phyloP scores from a whole-genome alignment of 768 basidiomycete species.

The Pleurotus citrinopileatus region DNA sequence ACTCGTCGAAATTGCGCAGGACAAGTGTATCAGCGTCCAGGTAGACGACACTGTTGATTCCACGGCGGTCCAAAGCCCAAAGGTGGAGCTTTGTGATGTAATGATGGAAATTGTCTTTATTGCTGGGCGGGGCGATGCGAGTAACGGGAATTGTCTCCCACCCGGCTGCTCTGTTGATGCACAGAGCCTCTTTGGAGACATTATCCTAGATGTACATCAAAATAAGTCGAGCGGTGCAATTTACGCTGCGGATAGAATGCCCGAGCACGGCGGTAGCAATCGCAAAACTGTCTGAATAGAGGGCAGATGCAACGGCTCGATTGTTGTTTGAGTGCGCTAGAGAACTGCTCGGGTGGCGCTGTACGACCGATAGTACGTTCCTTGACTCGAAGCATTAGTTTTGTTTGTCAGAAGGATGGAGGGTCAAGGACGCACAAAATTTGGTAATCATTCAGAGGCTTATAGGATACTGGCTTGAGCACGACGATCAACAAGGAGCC shows the following conservation, averaged over 20 bases:
- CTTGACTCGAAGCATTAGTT: no score
- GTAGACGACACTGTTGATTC: constrained; percentile 32
- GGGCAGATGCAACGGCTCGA: constrained; percentile 23
- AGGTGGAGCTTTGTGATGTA: constrained; percentile 42
- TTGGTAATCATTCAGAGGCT: constrained; percentile 22
- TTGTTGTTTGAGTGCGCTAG: constrained; percentile 3
- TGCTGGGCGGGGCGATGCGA: constrained; percentile 36
- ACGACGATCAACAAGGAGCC: not conserved
- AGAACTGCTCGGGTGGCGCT: not conserved
- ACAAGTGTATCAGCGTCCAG: constrained; percentile 44
- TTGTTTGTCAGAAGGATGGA: not conserved
- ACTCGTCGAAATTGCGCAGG: constrained; percentile 38
- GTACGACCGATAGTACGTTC: constrained; percentile 16
- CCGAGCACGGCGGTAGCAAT: constrained; percentile 26
- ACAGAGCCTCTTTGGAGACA: constrained; percentile 35
- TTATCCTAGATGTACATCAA: constrained; percentile 27
- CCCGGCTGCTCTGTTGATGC: constrained; percentile 33
- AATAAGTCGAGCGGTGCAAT: constrained; percentile 22
- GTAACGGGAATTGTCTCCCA: constrained; percentile 33
- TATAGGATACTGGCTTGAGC: constrained; percentile 14
- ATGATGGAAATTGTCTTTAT: constrained; percentile 32
- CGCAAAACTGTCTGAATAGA: constrained; percentile 27
- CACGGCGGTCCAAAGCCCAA: constrained; percentile 32
- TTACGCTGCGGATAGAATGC: constrained; percentile 21
- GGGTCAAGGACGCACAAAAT: constrained; percentile 18